Percentiles rank a stretch among this genome's conserved stretches.
Conservation (phyloP, 2,329 filamentous ascomycete genomes). For the Scortechinia acanthostroma region DNA sequence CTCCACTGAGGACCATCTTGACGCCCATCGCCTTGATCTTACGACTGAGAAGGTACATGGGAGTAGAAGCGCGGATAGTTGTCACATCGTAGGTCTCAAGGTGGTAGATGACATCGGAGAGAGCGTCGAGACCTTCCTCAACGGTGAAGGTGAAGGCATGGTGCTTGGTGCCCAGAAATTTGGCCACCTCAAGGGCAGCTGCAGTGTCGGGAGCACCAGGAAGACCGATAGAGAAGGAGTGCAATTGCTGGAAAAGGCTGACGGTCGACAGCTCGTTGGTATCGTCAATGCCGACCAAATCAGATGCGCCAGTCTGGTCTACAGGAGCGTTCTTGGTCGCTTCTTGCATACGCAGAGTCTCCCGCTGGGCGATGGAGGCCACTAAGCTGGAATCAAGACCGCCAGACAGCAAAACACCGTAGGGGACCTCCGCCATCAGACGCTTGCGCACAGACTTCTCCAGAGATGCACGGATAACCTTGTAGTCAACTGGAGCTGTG, state of each 20-base stretch:
- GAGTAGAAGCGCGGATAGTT: constrained; percentile 93
- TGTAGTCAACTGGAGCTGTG: constrained; percentile 74
- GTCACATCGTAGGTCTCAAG: constrained; percentile 97
- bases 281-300: constrained; percentile 89
- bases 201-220: constrained; percentile 86
- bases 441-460: constrained; percentile 92
- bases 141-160: constrained; percentile 98
- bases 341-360: constrained; percentile 73
- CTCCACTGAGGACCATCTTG: constrained; percentile 97
- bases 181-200: constrained; percentile 85
- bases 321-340: constrained; percentile 30
- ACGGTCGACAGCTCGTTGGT: constrained; percentile 82
- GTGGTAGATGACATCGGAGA: constrained; percentile 96
- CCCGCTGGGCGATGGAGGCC: constrained; percentile 88
- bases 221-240: constrained; percentile 97
- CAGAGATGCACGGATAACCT: constrained; percentile 70
- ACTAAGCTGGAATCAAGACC: constrained; percentile 93
- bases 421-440: constrained; percentile 97
- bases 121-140: constrained; percentile 90
- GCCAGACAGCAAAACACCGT: constrained; percentile 89
- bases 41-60: constrained; percentile 93
- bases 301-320: constrained; percentile 54
- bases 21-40: constrained; percentile 99
- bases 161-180: constrained; percentile 95
- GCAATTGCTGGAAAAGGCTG: constrained; percentile 86